Conservation (phyloP, 352 stramenopile species). For the Phytophthora europaea region DNA sequence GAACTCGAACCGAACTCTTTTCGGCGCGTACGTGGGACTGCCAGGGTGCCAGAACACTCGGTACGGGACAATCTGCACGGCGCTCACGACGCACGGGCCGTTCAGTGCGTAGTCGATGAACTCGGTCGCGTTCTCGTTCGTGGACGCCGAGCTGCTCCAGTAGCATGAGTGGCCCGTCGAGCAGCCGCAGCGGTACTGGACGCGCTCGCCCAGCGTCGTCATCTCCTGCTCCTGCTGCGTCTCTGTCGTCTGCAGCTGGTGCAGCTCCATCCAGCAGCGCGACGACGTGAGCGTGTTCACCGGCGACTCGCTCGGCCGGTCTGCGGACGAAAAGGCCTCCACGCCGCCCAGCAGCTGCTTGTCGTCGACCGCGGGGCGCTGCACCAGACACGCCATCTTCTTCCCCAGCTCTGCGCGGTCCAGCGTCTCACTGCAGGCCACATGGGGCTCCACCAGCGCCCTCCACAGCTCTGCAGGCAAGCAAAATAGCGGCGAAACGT, state of each 20-base stretch:
- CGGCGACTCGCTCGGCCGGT: constrained; percentile 61
- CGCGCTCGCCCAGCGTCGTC: constrained; percentile 65
- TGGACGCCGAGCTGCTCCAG: constrained; percentile 87
- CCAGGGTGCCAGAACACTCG: constrained; percentile 83
- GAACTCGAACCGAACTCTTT: constrained; percentile 80
- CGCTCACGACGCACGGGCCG: constrained; percentile 63
- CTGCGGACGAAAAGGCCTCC: constrained; percentile 61
- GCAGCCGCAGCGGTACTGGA: constrained; percentile 79
- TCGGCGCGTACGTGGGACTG: constrained; percentile 78
- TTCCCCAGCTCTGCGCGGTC: constrained; percentile 51
- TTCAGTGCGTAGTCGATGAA: constrained; percentile 83
- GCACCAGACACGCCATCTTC: constrained; percentile 57
- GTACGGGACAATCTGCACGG: constrained; percentile 81
- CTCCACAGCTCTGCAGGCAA: constrained; percentile 59
- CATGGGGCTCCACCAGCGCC: constrained; percentile 18
- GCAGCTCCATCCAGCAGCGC: constrained; percentile 70
- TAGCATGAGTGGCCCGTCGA: constrained; percentile 82
- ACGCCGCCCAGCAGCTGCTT: constrained; percentile 52
- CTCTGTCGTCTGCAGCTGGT: constrained; percentile 46
- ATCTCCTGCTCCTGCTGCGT: constrained; percentile 27
- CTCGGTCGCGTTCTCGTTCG: constrained; percentile 63
- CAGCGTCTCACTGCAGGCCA: constrained; percentile 43
- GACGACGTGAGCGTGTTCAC: constrained; percentile 77
- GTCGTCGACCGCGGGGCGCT: constrained; percentile 43
- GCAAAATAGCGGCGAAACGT: constrained; percentile 22